Conservation (phyloP, 768 basidiomycete genomes). For the Leccinum imitatum region DNA sequence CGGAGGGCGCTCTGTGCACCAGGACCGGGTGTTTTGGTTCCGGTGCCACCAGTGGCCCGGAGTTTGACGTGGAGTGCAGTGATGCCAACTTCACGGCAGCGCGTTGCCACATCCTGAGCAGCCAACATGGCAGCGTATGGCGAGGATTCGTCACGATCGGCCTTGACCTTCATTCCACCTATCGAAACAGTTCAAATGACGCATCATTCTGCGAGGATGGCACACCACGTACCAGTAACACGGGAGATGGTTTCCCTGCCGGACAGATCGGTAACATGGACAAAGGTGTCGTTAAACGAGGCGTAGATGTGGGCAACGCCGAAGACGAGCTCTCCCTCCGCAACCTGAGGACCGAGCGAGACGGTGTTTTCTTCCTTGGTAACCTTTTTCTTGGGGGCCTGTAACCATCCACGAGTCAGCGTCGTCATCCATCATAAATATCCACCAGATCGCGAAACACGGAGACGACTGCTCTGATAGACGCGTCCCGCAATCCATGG, state of each 20-base stretch:
- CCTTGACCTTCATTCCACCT: constrained; percentile 99
- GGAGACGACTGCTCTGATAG: background rate
- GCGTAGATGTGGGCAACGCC: constrained; percentile 99
- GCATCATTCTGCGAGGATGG: background rate
- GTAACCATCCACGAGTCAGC: constrained; percentile 51
- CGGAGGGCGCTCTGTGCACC: constrained; percentile 98
- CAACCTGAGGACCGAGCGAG: constrained; percentile 92
- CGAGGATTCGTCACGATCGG: constrained; percentile 98
- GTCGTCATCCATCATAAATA: constrained; percentile 46
- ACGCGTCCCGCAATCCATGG: background rate
- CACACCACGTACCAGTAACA: constrained; percentile 73
- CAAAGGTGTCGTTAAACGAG: constrained; percentile 99
- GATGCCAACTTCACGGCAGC: constrained; percentile 98
- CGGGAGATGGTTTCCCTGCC: constrained; percentile 99
- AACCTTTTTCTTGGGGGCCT: constrained; percentile 87
- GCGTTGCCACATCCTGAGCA: constrained; percentile 92
- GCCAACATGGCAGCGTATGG: constrained; percentile 98
- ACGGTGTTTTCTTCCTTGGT: constrained; percentile 81
- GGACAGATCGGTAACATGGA: constrained; percentile 97
- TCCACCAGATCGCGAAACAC: constrained; percentile 2
- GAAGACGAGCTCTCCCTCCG: constrained; percentile 95
- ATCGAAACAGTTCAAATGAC: constrained; percentile 25
- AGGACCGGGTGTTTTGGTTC: constrained; percentile 98
- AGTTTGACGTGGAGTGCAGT: constrained; percentile 99
- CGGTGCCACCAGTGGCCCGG: constrained; percentile 96